Evolutionary conservation across 1,284 basidiomycete species (phyloP).

Genomic region (Ceratobasidium sp.): DNA sequence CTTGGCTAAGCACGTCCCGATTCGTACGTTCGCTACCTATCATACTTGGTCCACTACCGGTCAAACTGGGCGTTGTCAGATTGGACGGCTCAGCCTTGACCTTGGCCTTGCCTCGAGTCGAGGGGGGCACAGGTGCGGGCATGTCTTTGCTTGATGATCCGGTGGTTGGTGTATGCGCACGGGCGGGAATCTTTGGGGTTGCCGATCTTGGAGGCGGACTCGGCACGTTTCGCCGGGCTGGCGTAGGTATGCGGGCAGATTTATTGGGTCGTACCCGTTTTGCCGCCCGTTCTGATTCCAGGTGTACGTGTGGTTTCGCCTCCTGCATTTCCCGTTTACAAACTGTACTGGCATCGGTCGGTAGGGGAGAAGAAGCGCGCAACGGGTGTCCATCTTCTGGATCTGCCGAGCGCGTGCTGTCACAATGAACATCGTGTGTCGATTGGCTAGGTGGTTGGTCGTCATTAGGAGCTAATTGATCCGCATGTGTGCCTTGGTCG

Average conservation of each 20-base stretch:
- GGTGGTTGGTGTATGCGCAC: slow-evolving; percentile 30
- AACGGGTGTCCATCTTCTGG: neutral
- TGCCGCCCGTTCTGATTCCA: neutral
- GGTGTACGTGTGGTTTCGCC: slow-evolving; percentile 1
- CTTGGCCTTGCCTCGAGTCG: neutral
- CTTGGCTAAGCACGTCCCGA: slow-evolving; percentile 15
- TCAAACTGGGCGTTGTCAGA: neutral
- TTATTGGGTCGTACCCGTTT: neutral
- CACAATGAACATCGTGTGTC: neutral
- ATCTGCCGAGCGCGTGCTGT: neutral
- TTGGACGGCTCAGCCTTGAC: slow-evolving; percentile 13
- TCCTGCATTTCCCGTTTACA: slow-evolving; percentile 1
- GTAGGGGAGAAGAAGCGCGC: neutral
- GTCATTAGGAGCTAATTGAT: neutral
- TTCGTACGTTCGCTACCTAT: neutral
- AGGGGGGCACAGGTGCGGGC: slow-evolving; percentile 8
- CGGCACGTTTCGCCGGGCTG: neutral
- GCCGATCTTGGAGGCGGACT: neutral
- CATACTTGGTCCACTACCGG: slow-evolving; percentile 6
- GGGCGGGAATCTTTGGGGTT: neutral
- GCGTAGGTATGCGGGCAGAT: neutral
- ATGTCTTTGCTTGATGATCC: neutral
- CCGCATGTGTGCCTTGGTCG: neutral
- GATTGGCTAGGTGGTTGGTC: neutral
- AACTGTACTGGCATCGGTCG: neutral